Percentiles rank a stretch among this genome's conserved stretches.
These are phyloP conservation scores for Adansonia digitata DNA, from an alignment of 345 rosid genomes.

Conservation along the genomic window DNA sequence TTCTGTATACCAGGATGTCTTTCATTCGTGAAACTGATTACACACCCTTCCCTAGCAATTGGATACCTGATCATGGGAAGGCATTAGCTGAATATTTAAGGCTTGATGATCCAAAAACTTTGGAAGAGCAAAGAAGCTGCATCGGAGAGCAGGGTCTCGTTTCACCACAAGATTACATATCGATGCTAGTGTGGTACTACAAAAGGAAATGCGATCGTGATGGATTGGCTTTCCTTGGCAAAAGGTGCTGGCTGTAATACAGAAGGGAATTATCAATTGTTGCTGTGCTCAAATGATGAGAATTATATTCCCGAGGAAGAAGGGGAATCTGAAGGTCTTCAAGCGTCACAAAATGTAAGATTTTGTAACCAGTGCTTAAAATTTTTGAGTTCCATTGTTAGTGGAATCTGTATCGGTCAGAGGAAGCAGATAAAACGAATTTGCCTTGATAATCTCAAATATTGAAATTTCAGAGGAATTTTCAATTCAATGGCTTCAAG, in stretches of 20 bases:
- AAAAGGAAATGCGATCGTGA: constrained; percentile 70
- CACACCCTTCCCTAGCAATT: constrained; percentile 75
- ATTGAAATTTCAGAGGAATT: no score
- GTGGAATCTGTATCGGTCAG: background rate
- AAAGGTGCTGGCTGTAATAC: constrained; percentile 18
- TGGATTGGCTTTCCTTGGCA: constrained; percentile 60
- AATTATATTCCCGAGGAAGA: constrained; percentile 27
- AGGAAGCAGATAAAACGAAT: background rate
- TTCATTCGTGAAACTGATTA: constrained; percentile 90
- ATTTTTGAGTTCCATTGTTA: background rate
- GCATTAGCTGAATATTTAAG: constrained; percentile 65
- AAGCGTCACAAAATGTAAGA: constrained; percentile 42
- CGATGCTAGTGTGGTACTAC: constrained; percentile 98
- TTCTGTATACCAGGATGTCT: constrained; percentile 89
- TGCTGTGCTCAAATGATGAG: constrained; percentile 34
- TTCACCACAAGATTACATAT: constrained; percentile 82
- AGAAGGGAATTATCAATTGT: constrained; percentile 31
- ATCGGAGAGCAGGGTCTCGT: constrained; percentile 76
- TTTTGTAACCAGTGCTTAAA: background rate
- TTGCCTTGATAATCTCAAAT: background rate
- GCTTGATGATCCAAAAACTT: constrained; percentile 66
- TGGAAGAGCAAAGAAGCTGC: constrained; percentile 65
- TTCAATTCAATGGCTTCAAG: background rate
- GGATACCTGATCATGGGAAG: constrained; percentile 93
- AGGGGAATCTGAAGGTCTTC: constrained; percentile 39